Conservation (phyloP, 1,139 yeast species). For the Candida pseudoviswanathii region DNA sequence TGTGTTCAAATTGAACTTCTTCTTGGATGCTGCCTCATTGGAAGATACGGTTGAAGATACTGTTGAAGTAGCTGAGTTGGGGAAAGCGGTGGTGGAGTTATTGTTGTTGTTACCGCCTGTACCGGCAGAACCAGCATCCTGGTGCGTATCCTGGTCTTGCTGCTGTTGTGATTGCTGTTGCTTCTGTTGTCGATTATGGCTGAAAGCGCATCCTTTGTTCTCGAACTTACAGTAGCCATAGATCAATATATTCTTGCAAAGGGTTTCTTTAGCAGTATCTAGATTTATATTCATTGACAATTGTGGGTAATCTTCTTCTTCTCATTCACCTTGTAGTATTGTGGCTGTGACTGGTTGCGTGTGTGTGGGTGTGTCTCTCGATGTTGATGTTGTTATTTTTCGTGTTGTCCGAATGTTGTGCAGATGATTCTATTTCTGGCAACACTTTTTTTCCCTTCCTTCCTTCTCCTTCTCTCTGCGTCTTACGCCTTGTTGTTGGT, state of each 20-base stretch:
- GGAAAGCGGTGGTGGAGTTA: neutral
- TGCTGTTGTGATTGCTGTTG: slow-evolving; percentile 14
- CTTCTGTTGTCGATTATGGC: slow-evolving; percentile 49
- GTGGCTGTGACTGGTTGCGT: neutral
- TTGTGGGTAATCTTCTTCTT: neutral
- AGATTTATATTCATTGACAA: slow-evolving; percentile 43
- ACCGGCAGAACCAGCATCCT: neutral
- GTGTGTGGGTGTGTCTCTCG: neutral
- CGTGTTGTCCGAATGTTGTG: neutral
- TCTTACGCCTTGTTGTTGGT: neutral
- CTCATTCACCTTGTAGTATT: slow-evolving; percentile 1
- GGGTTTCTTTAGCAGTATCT: slow-evolving; percentile 71
- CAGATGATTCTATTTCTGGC: neutral
- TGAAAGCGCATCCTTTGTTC: slow-evolving; percentile 85
- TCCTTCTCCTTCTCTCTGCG: neutral
- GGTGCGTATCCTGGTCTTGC: slow-evolving; percentile 4
- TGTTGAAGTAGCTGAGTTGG: slow-evolving; percentile 7
- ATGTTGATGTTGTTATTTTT: neutral
- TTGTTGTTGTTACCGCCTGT: neutral
- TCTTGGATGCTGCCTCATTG: slow-evolving; percentile 22
- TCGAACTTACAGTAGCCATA: slow-evolving; percentile 91
- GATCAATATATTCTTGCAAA: slow-evolving; percentile 81
- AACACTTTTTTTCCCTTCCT: neutral
- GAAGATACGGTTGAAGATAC: slow-evolving; percentile 9
- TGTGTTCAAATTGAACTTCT: slow-evolving; percentile 61